Evolutionary conservation across 2,329 filamentous ascomycete genomes (phyloP).

Genomic region (Ophiognomonia clavigignenti-juglandacearum): DNA sequence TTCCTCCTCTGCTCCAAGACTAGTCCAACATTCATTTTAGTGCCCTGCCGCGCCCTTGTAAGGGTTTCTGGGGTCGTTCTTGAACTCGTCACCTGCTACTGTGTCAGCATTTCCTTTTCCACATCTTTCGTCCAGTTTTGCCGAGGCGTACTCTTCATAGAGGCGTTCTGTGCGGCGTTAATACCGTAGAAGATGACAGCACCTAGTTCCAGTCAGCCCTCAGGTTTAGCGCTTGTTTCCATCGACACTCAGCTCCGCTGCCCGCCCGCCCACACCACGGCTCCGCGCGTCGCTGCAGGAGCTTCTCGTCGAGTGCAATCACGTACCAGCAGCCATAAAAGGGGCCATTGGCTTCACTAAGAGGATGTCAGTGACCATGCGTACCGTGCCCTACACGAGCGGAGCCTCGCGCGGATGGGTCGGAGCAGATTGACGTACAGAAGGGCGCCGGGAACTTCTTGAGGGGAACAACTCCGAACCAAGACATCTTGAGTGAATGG

Average conservation of each 20-base stretch:
- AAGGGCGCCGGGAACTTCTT: conserved; percentile 81
- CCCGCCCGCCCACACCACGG: too few species aligned
- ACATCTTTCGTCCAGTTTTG: background rate
- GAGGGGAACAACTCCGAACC: conserved; percentile 59
- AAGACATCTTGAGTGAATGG: conserved; percentile 60
- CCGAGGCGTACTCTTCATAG: conserved; percentile 65
- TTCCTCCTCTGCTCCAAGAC: background rate
- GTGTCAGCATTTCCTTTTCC: conserved; percentile 14
- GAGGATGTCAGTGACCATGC: conserved; percentile 25
- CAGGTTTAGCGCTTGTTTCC: background rate
- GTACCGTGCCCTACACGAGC: conserved; percentile 2
- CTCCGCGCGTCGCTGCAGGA: background rate
- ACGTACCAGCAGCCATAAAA: conserved; percentile 92
- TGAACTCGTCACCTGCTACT: conserved; percentile 80
- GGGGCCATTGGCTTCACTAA: conserved; percentile 86
- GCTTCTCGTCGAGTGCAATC: conserved; percentile 5
- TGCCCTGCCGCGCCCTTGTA: conserved; percentile 44
- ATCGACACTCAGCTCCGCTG: conserved; percentile 15
- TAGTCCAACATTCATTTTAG: conserved; percentile 27
- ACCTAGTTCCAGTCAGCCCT: conserved; percentile 44
- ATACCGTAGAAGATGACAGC: conserved; percentile 84
- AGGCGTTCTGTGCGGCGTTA: conserved; percentile 73
- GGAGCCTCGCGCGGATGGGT: conserved; percentile 10
- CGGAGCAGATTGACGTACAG: conserved; percentile 54
- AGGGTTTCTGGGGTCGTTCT: conserved; percentile 93